Percentiles rank a stretch among this genome's conserved stretches.
phyloP scores from a whole-genome alignment of 345 rosid species.

The Rhodamnia rubescens region DNA sequence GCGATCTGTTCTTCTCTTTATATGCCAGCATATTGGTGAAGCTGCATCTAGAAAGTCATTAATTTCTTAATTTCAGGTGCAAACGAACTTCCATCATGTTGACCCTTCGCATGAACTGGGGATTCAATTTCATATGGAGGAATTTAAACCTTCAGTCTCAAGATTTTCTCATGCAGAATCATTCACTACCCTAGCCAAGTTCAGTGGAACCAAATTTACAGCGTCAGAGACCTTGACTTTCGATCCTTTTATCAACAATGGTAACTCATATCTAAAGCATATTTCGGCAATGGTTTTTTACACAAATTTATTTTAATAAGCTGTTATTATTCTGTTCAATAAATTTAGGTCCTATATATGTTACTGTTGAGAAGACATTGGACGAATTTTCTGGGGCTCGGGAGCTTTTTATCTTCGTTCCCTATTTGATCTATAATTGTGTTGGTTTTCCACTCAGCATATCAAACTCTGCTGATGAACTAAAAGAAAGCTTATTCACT shows the following conservation, averaged over 20 bases:
- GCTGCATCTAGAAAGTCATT: not conserved
- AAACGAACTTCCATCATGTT: constrained; percentile 66
- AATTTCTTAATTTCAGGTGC: constrained; percentile 32
- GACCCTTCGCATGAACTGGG: constrained; percentile 82
- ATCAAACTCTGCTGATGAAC: constrained; percentile 44
- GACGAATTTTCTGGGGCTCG: constrained; percentile 85
- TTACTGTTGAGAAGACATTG: constrained; percentile 66
- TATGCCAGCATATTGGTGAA: not conserved
- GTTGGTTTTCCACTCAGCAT: constrained; percentile 63
- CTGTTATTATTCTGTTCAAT: not conserved
- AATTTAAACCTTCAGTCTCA: constrained; percentile 40
- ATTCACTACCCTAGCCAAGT: constrained; percentile 55
- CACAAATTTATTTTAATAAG: not conserved
- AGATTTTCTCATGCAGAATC: constrained; percentile 76
- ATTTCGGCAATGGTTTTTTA: not conserved
- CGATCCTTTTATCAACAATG: constrained; percentile 30
- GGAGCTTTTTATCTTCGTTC: constrained; percentile 64
- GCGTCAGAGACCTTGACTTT: constrained; percentile 55
- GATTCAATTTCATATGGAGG: constrained; percentile 52
- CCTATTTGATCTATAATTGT: constrained; percentile 75
- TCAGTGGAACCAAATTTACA: constrained; percentile 58
- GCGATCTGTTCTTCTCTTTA: not conserved
- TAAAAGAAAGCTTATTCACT: constrained; percentile 30
- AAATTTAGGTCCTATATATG: constrained; percentile 49
- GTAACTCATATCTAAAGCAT: constrained; percentile 19